These are phyloP conservation scores for Starmerella bombicola DNA, from an alignment of 805 yeast genomes.

Conservation along the genomic window DNA sequence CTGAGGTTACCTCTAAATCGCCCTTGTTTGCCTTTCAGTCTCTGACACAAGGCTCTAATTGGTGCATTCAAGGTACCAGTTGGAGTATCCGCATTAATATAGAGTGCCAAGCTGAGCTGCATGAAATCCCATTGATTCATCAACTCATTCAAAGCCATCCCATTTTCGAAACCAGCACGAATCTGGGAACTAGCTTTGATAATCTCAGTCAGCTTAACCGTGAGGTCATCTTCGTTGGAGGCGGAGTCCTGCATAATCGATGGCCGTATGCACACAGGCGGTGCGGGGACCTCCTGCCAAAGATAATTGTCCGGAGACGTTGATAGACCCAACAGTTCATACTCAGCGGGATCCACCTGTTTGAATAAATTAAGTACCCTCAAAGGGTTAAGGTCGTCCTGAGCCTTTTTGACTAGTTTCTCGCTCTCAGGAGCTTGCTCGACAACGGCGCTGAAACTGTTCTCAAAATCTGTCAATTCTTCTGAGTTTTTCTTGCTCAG, in stretches of 20 bases:
- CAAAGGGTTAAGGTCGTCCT: slow-evolving; percentile 89
- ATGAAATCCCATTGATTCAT: slow-evolving; percentile 99
- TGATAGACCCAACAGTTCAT: slow-evolving; percentile 85
- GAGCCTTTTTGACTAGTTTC: slow-evolving; percentile 69
- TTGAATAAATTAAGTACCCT: slow-evolving; percentile 79
- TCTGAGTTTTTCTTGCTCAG: slow-evolving; percentile 78
- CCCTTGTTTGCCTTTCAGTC: slow-evolving; percentile 97
- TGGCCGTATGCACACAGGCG: slow-evolving; percentile 97
- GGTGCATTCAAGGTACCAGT: slow-evolving; percentile 49
- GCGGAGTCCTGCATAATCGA: slow-evolving; percentile 90
- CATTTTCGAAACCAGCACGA: slow-evolving; percentile 88
- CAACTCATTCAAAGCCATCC: slow-evolving; percentile 78
- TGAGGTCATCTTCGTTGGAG: slow-evolving; percentile 92
- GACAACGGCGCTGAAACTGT: slow-evolving; percentile 66
- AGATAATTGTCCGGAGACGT: slow-evolving; percentile 88
- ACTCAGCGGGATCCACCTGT: slow-evolving; percentile 72
- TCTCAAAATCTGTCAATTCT: slow-evolving; percentile 79
- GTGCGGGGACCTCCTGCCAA: slow-evolving; percentile 96
- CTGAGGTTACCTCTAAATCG: slow-evolving; percentile 96
- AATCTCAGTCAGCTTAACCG: slow-evolving; percentile 89
- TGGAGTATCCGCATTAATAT: slow-evolving; percentile 91
- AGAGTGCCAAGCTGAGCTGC: slow-evolving; percentile 92
- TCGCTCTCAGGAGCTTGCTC: slow-evolving; percentile 76
- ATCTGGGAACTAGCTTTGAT: slow-evolving; percentile 95
- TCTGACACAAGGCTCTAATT: slow-evolving; percentile 90